Percentiles rank a stretch among this genome's conserved stretches.
Evolutionary conservation across 345 rosid genomes (phyloP).

Genomic region (Gynandropsis gynandra): DNA sequence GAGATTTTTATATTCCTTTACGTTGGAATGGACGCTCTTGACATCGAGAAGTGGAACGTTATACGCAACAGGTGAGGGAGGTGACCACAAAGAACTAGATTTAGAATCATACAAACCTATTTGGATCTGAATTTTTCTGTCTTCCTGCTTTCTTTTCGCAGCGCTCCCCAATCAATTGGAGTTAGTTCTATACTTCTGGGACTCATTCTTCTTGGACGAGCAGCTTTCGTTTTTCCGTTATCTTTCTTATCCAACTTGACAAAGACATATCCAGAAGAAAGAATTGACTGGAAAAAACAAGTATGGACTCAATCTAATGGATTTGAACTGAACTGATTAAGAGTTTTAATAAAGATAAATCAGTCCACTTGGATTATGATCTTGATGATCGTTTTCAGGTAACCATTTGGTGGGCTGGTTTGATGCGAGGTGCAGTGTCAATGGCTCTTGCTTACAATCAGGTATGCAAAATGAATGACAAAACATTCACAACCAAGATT

Average conservation of each 20-base stretch:
- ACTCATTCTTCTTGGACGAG: slow-evolving; percentile 75
- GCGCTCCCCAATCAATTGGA: slow-evolving; percentile 69
- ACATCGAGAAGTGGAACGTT: slow-evolving; percentile 82
- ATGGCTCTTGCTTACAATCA: slow-evolving; percentile 98
- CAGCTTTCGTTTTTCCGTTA: slow-evolving; percentile 81
- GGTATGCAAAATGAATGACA: slow-evolving; percentile 31
- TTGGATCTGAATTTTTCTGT: background rate
- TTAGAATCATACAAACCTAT: background rate
- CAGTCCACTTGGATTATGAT: slow-evolving; percentile 1
- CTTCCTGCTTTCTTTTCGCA: slow-evolving; percentile 27
- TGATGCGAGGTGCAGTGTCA: slow-evolving; percentile 95
- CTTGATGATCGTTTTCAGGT: slow-evolving; percentile 35
- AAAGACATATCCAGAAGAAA: slow-evolving; percentile 49
- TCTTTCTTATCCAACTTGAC: slow-evolving; percentile 85
- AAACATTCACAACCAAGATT: background rate
- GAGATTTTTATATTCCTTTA: slow-evolving; percentile 96
- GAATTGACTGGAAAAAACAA: slow-evolving; percentile 57
- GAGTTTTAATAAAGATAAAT: background rate
- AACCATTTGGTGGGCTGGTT: slow-evolving; percentile 98
- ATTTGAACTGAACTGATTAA: too few relatives aligned
- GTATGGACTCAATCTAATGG: slow-evolving; percentile 28
- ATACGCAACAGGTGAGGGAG: slow-evolving; percentile 69
- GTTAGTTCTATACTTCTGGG: slow-evolving; percentile 76
- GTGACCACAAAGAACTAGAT: background rate
- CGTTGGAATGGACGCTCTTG: slow-evolving; percentile 98